These are phyloP conservation scores for Filobasidium uniguttulatum DNA, from an alignment of 1,284 basidiomycete species.

Conservation along the genomic window DNA sequence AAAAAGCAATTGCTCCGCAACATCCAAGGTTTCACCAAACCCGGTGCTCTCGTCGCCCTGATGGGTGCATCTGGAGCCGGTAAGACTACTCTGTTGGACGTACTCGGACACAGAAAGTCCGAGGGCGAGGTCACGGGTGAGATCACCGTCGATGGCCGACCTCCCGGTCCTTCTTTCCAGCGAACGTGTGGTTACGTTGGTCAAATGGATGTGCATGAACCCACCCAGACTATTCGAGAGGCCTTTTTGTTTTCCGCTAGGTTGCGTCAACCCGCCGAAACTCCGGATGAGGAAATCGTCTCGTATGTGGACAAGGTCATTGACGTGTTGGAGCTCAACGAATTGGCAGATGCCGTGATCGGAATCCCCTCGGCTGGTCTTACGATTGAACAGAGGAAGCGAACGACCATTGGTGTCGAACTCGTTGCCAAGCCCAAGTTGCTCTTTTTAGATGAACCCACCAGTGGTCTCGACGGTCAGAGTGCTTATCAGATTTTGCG, in stretches of 20 bases:
- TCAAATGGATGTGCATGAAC: slow-evolving; percentile 15
- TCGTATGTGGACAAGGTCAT: slow-evolving; percentile 43
- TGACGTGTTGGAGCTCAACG: slow-evolving; percentile 41
- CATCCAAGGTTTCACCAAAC: slow-evolving; percentile 46
- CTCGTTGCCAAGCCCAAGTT: slow-evolving; percentile 42
- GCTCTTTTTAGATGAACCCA: slow-evolving; percentile 40
- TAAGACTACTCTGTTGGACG: slow-evolving; percentile 43
- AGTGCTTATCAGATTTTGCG: slow-evolving; percentile 46
- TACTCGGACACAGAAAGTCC: slow-evolving; percentile 41
- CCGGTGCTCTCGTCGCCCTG: slow-evolving; percentile 40
- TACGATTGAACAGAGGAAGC: slow-evolving; percentile 41
- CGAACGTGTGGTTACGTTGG: slow-evolving; percentile 40
- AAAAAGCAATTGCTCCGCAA: slow-evolving; percentile 40
- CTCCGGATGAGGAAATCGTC: slow-evolving; percentile 35
- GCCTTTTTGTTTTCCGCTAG: slow-evolving; percentile 68
- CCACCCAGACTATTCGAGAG: slow-evolving; percentile 51
- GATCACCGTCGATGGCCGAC: slow-evolving; percentile 39
- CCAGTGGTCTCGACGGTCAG: slow-evolving; percentile 38
- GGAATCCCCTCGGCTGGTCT: slow-evolving; percentile 39
- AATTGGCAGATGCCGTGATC: slow-evolving; percentile 42
- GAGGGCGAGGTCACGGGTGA: slow-evolving; percentile 32
- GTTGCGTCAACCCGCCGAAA: slow-evolving; percentile 51
- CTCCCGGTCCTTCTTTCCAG: slow-evolving; percentile 41
- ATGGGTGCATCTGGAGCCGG: slow-evolving; percentile 37
- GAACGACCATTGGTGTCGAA: slow-evolving; percentile 46